Base-by-base conservation (phyloP, 1,284 basidiomycete species). In the Cryptococcus amylolentus region DNA sequence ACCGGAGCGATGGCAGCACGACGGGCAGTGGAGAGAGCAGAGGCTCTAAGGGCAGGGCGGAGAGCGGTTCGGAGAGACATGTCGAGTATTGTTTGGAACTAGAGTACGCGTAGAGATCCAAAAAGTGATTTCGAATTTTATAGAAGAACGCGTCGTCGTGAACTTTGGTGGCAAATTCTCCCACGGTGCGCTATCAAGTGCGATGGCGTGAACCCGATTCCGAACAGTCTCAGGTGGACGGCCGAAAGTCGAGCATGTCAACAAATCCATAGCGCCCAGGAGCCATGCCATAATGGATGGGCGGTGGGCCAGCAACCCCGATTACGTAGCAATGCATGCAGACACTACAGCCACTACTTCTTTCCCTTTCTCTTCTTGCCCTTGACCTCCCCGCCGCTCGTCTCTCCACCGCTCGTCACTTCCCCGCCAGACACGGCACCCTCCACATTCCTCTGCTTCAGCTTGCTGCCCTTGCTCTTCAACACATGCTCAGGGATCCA, bases 401-500 rank as follows among this genome's bases (percentile, higher is more conserved):
- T 68, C 62, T 73, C 76, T 14, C 62, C 74, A 26, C 73, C 72
- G 35, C 68, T 72, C 2, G 70, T 71, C 4, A 58, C 58, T 35
- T 73, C 71, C 13, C 68, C 73, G 3, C 64, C 71, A 35, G 62
- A 64, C 9, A 51, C 61, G 26, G 58, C 62, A 5, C 45, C 59
- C 12, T 18, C 79, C 70, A 82, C 84, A 52, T 76, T 75, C 20
- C 77, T 70, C 55, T 60, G 68, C 75, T 84, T 87, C 39, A 78
- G 61, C 76, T 88, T 68, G 49, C 55, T 58, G 47, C 54, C 49
- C 49, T 63, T 61, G 52, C 55, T 88, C 79, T 84, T 87, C 62
- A 91, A 78, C 67, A 92, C 89, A 67, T 90, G 87, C 65, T 86
- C 87, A 16, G 91, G 91, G 67, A 94, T 93, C 91, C 91, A 94